phyloP scores from a whole-genome alignment of 163 green algal genomes.

The Volvox carteri region DNA sequence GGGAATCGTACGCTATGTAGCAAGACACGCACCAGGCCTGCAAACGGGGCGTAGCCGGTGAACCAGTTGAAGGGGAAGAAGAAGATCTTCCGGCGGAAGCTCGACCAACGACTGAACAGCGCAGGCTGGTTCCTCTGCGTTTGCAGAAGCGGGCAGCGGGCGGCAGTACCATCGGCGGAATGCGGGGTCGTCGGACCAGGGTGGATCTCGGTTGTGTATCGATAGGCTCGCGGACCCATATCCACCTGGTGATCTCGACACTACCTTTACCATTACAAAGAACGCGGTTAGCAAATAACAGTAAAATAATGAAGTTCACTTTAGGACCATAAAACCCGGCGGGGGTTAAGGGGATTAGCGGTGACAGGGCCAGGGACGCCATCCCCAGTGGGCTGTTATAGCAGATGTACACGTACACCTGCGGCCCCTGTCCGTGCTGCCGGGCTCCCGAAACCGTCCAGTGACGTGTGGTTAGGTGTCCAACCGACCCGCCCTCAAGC shows the following conservation, averaged over 20 bases:
- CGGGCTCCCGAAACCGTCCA: too few relatives aligned
- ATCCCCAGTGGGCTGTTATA: too few relatives aligned
- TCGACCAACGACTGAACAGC: background rate
- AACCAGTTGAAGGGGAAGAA: constrained; percentile 32
- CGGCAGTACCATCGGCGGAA: background rate
- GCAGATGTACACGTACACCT: too few relatives aligned
- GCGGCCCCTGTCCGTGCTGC: too few relatives aligned
- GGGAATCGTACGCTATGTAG: too few relatives aligned
- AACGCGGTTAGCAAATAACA: background rate
- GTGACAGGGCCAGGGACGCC: too few relatives aligned
- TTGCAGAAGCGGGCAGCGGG: background rate
- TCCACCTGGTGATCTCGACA: background rate
- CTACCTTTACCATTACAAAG: background rate
- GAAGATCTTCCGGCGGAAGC: constrained; percentile 36
- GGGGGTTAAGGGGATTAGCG: too few relatives aligned
- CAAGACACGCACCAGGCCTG: constrained; percentile 3
- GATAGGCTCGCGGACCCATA: background rate
- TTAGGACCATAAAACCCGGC: too few relatives aligned
- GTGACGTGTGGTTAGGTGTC: too few relatives aligned
- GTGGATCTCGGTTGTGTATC: background rate
- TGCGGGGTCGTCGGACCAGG: too few relatives aligned
- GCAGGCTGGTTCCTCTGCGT: background rate
- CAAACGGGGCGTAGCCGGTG: background rate
- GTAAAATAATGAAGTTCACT: background rate
- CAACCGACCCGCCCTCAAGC: too few relatives aligned